These are phyloP conservation scores for Talaromyces sp. DNA, from an alignment of 2,329 filamentous ascomycete species.

Conservation along the genomic window DNA sequence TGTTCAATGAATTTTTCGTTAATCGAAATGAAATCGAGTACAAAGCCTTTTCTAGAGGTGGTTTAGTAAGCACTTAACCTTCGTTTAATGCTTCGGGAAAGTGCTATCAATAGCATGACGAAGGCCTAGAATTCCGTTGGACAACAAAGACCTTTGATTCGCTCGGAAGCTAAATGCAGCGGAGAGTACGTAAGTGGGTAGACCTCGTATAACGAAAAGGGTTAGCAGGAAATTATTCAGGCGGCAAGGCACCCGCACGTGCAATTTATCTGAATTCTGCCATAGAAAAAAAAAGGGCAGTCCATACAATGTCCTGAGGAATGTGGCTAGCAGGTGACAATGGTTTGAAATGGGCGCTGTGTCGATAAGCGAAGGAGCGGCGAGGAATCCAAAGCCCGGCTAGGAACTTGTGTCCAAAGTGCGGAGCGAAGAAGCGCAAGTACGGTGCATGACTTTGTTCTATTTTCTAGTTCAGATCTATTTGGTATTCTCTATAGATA, in stretches of 20 bases:
- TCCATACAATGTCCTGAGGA: too few species aligned
- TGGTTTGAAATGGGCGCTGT: neutral
- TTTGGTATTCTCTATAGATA: too few species aligned
- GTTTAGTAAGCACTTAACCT: neutral
- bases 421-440: too few species aligned
- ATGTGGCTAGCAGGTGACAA: neutral
- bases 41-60: neutral
- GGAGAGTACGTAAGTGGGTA: neutral
- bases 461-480: too few species aligned
- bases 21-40: neutral
- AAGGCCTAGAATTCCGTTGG: neutral
- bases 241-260: neutral
- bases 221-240: neutral
- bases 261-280: neutral
- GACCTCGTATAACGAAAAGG: slow-evolving; percentile 1
- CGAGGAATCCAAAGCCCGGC: neutral
- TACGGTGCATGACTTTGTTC: neutral
- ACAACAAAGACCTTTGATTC: neutral
- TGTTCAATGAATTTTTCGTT: neutral
- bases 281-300: too few species aligned
- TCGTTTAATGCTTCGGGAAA: neutral
- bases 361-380: neutral
- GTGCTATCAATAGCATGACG: neutral
- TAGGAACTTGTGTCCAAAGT: neutral
- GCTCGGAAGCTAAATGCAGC: neutral